Conservation (phyloP, 2,329 filamentous ascomycete genomes). For the Cordyceps fumosorosea region DNA sequence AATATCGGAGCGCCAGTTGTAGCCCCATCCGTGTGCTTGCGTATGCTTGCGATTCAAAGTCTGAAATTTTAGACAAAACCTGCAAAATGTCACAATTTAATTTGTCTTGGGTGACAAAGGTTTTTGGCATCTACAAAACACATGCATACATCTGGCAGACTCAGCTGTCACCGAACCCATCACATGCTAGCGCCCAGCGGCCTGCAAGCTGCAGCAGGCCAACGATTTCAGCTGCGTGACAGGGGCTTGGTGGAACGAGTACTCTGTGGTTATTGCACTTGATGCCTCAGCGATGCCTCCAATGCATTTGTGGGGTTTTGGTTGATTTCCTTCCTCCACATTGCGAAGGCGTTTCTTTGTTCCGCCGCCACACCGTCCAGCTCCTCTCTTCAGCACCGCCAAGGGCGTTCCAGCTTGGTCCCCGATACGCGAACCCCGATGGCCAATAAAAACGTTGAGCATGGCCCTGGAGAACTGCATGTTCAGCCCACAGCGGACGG, state of each 20-base stretch:
- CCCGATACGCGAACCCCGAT: neutral
- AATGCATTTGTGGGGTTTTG: too few relatives aligned
- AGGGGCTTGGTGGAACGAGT: neutral
- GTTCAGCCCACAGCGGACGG: slow-evolving; percentile 6
- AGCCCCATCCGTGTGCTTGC: too few relatives aligned
- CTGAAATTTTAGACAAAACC: too few relatives aligned
- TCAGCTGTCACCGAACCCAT: slow-evolving; percentile 1
- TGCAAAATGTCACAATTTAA: neutral
- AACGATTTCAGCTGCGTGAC: neutral
- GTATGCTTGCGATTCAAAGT: too few relatives aligned
- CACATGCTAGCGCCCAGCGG: slow-evolving; percentile 5
- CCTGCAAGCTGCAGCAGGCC: neutral
- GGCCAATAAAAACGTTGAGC: neutral
- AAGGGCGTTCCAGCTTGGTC: neutral
- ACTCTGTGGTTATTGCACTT: neutral
- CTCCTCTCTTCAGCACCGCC: neutral
- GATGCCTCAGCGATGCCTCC: neutral
- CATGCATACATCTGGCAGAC: neutral
- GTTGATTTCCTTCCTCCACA: neutral
- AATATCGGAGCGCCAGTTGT: too few relatives aligned
- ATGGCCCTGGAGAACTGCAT: neutral
- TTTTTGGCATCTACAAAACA: too few relatives aligned
- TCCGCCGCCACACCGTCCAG: too few relatives aligned
- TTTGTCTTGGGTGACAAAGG: neutral
- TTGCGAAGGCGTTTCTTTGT: neutral